Base-by-base conservation (phyloP, 2,329 filamentous ascomycete genomes). In the Neonectria ditissima region DNA sequence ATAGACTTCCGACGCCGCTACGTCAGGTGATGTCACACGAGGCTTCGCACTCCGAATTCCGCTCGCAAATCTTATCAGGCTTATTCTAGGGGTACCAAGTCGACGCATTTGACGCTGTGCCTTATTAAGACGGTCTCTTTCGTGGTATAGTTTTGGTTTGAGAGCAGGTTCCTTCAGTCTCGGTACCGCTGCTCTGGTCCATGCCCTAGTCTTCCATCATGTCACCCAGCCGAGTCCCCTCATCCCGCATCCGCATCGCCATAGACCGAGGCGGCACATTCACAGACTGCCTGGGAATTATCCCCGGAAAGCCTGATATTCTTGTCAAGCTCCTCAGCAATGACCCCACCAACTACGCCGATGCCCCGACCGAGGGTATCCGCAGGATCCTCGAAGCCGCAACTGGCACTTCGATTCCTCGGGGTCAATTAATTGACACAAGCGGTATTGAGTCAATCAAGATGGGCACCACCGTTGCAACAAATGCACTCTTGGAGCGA, bases 381-480 rank as follows among this genome's bases (percentile, higher is more conserved):
- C 84, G 90, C 5, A 71, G 74, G 39, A 75, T 80, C 37, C 69
- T 79, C 20, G 76, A 75, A 67, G 62, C 73, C 14, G 74, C 74
- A 20, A 76, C 75, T 0, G 72, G 73, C 5, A 66, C 72, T 39
- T 66, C 74, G 1, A 63, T 77, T 28, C 76, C 78, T 3, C 68
- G 77, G 11, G 76, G 75, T 26, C 65, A 72, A 8, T 65, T 74
- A 9, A 66, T 79, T 13, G 75, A 79, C 28, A 74, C 76, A 13
- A 73, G 70, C 3, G 68, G 74, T 26, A 74, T 80, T 41, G 88
- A 91, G 73, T 89, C 87, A 64, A 92, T 92, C 74, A 87, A 90
- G 28, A 92, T 92, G 89, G 91, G 91, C 37, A 93, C 91, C 2
- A 93, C 91, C 0, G 90, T 93, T 8, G 91, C 90, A 2, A 93